A percentile compares a stretch with the other conserved stretches of the same genome.
These are phyloP conservation scores for Kodamaea restingae DNA, from an alignment of 805 yeast genomes.

Conservation along the genomic window DNA sequence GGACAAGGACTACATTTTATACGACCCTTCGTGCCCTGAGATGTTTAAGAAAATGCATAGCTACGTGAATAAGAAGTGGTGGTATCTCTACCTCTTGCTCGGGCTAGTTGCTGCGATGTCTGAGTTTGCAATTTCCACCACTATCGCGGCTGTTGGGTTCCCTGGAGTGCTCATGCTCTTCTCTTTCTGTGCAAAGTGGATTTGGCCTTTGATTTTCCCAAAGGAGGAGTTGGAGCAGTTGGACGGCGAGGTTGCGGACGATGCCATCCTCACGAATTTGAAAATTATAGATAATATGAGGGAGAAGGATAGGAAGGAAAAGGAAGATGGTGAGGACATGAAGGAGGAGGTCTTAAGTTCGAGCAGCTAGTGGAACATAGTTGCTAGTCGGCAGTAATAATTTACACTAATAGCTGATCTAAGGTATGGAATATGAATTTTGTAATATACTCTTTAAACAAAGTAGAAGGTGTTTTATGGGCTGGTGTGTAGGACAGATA, in stretches of 20 bases:
- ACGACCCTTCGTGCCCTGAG: slow-evolving; percentile 35
- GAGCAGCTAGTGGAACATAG: slow-evolving; percentile 7
- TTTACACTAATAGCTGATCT: no score
- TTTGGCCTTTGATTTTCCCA: slow-evolving; percentile 63
- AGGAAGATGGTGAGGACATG: slow-evolving; percentile 1
- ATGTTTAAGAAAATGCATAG: slow-evolving; percentile 28
- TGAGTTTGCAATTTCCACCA: slow-evolving; percentile 81
- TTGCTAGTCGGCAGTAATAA: no score
- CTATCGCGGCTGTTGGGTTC: slow-evolving; percentile 90
- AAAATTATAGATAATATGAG: slow-evolving; percentile 13
- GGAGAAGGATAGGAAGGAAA: background rate
- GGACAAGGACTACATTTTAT: slow-evolving; percentile 43
- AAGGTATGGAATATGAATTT: no score
- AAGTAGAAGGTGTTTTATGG: no score
- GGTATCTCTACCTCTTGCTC: slow-evolving; percentile 52
- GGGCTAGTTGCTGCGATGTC: slow-evolving; percentile 67
- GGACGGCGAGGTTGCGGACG: slow-evolving; percentile 64
- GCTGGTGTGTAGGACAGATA: no score
- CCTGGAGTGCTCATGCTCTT: slow-evolving; percentile 81
- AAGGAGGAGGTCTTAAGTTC: slow-evolving; percentile 4
- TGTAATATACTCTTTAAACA: no score
- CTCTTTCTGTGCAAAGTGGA: slow-evolving; percentile 53
- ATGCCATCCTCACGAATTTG: slow-evolving; percentile 48
- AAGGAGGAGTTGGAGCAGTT: slow-evolving; percentile 54
- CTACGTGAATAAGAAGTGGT: slow-evolving; percentile 39